Percentiles rank a stretch among this genome's conserved stretches.
Conservation (phyloP, 371 early-diverging fungal genomes). For the Apophysomyces ossiformis region DNA sequence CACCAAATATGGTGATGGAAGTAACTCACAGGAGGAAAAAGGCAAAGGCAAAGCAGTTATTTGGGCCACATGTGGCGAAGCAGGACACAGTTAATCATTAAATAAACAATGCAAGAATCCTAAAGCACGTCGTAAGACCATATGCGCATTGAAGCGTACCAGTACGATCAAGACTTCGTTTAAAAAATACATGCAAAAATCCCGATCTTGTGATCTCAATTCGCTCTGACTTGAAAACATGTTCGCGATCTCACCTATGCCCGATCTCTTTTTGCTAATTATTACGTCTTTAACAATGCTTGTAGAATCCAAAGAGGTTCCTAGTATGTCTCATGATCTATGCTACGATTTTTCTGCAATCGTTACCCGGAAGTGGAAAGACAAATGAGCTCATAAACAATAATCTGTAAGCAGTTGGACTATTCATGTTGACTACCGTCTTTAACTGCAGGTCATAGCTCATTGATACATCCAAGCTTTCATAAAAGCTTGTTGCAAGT, state of each 20-base stretch:
- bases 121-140: conserved; percentile 5
- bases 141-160: neutral
- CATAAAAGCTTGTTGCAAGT: neutral
- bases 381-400: neutral
- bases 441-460: neutral
- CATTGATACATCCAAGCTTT: neutral
- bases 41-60: neutral
- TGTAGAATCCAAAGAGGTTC: neutral
- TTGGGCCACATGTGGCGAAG: neutral
- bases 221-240: neutral
- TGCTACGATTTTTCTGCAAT: neutral
- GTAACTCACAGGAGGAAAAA: neutral
- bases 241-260: neutral
- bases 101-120: neutral
- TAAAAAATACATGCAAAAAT: neutral
- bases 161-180: neutral
- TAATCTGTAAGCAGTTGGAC: neutral
- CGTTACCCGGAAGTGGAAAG: neutral
- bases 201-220: neutral
- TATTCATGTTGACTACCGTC: neutral
- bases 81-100: neutral
- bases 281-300: neutral
- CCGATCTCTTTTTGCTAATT: neutral
- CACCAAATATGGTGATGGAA: neutral
- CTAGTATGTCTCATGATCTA: neutral